These are phyloP conservation scores for Rhizophora mangle DNA, from an alignment of 345 rosid genomes.

Conservation along the genomic window DNA sequence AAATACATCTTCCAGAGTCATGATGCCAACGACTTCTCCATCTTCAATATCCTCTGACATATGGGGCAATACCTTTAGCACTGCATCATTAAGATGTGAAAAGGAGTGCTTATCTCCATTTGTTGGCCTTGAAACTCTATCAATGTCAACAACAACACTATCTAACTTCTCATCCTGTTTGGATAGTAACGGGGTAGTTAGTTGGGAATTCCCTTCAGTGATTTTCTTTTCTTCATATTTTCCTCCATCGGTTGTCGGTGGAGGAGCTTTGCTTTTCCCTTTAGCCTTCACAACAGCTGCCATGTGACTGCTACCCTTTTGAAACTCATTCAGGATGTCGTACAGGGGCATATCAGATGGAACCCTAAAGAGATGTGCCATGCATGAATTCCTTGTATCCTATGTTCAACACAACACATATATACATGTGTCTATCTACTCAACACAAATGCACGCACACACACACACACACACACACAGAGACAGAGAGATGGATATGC, in stretches of 20 bases:
- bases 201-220: constrained; percentile 32
- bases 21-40: constrained; percentile 90
- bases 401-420: not conserved
- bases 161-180: constrained; percentile 54
- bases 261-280: constrained; percentile 50
- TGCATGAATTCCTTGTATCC: constrained; percentile 12
- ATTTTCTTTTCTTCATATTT: constrained; percentile 36
- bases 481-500: constrained; percentile 6
- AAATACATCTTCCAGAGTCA: constrained; percentile 94
- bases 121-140: constrained; percentile 39
- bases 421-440: not conserved
- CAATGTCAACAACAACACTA: constrained; percentile 57
- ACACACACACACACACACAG: too few species aligned
- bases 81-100: constrained; percentile 32
- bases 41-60: constrained; percentile 74
- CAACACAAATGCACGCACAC: not conserved
- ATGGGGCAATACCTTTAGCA: constrained; percentile 41
- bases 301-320: constrained; percentile 99
- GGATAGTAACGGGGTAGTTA: constrained; percentile 62
- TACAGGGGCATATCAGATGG: constrained; percentile 97
- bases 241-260: constrained; percentile 36
- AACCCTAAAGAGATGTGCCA: constrained; percentile 51
- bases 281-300: constrained; percentile 92
- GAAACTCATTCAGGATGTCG: constrained; percentile 94
- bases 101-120: constrained; percentile 26